Percentiles rank a stretch among this genome's conserved stretches.
Evolutionary conservation across 257 asterid genomes (phyloP).

Genomic region (Lithospermum erythrorhizon): DNA sequence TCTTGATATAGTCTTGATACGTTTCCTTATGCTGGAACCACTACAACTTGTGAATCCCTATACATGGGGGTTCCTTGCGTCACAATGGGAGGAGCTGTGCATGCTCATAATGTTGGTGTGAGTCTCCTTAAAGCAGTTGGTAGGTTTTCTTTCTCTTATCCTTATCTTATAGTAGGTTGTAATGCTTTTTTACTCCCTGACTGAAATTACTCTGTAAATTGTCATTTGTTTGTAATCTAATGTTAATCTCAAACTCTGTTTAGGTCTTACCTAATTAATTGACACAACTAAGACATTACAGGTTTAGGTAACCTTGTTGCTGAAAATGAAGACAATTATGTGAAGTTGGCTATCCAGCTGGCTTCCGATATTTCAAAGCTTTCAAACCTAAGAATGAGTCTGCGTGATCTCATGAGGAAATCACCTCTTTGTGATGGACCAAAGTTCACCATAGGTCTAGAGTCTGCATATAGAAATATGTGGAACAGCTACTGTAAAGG

Average conservation of each 20-base stretch:
- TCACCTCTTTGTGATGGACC: conserved; percentile 87
- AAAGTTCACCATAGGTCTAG: conserved; percentile 52
- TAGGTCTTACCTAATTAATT: not conserved
- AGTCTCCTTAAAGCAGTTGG: conserved; percentile 83
- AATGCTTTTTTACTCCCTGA: not conserved
- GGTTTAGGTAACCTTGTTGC: conserved; percentile 76
- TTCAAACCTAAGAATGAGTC: conserved; percentile 57
- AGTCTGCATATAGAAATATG: conserved; percentile 58
- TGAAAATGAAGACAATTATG: conserved; percentile 73
- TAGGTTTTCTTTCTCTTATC: conserved; percentile 19
- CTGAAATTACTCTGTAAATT: not conserved
- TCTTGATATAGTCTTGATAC: conserved; percentile 75
- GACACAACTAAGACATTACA: conserved; percentile 19
- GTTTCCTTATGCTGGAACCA: conserved; percentile 97
- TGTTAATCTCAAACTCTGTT: too few relatives aligned
- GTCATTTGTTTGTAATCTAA: too few relatives aligned
- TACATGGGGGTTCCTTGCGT: conserved; percentile 99
- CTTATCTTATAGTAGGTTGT: not conserved
- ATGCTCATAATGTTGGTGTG: conserved; percentile 96
- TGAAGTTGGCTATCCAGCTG: conserved; percentile 51
- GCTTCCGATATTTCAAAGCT: conserved; percentile 66
- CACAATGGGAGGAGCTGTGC: conserved; percentile 91
- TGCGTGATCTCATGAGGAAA: conserved; percentile 73
- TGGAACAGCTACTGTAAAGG: conserved; percentile 79
- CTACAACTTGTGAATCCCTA: conserved; percentile 95